These are phyloP conservation scores for Cladosporium sphaerospermum DNA, from an alignment of 2,329 filamentous ascomycete species.

Conservation along the genomic window DNA sequence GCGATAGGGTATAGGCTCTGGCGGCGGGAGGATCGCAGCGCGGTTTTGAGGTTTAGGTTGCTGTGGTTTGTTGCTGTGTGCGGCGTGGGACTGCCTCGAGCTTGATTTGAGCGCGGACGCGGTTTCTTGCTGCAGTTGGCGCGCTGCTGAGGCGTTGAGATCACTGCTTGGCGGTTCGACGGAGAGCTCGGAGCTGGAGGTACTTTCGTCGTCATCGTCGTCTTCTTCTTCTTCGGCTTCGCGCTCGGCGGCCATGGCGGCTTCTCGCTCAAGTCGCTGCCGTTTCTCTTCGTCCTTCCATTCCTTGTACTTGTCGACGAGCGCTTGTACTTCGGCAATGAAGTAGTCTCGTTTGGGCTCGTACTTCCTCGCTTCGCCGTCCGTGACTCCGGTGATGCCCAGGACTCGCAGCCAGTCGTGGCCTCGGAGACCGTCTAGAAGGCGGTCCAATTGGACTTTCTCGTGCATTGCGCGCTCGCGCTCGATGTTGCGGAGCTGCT, in stretches of 20 bases:
- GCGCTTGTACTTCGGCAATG: conserved; percentile 70
- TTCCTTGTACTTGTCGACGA: conserved; percentile 78
- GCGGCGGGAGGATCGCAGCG: conserved; percentile 18
- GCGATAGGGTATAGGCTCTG: conserved; percentile 38
- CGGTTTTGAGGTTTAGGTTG: conserved; percentile 19
- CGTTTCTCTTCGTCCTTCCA: conserved; percentile 91
- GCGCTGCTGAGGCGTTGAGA: conserved; percentile 63
- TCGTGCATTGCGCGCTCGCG: conserved; percentile 61
- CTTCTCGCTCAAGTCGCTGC: conserved; percentile 69
- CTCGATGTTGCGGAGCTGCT: conserved; percentile 62
- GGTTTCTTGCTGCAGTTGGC: conserved; percentile 70
- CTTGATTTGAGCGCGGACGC: conserved; percentile 42
- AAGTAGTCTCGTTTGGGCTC: conserved; percentile 82
- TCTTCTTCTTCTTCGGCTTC: conserved; percentile 36
- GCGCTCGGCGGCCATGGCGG: conserved; percentile 43
- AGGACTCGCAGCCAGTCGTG: conserved; percentile 91
- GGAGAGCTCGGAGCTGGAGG: conserved; percentile 22
- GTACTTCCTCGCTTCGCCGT: conserved; percentile 78
- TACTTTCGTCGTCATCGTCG: conserved; percentile 26
- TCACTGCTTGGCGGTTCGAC: conserved; percentile 59
- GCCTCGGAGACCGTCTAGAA: conserved; percentile 76
- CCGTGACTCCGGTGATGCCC: conserved; percentile 79
- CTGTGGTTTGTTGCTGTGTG: conserved; percentile 26
- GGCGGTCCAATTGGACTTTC: conserved; percentile 57
- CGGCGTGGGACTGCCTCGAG: conserved; percentile 1